These are phyloP conservation scores for Calycina herbarum DNA, from an alignment of 2,329 filamentous ascomycete species.

Conservation along the genomic window DNA sequence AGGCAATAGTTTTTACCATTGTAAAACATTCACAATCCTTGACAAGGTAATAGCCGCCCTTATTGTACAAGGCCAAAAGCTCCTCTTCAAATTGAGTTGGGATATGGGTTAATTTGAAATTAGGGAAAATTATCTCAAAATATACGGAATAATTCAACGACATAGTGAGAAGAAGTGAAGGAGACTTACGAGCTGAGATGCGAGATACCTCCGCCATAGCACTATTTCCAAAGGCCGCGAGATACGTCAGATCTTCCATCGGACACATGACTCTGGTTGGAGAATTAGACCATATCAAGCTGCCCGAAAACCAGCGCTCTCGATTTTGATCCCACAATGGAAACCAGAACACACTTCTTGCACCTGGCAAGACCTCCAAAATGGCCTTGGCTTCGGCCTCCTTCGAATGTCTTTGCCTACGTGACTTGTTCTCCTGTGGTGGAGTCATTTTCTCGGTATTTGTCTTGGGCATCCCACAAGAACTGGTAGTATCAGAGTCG, in stretches of 20 bases:
- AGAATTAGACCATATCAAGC: conserved; percentile 50
- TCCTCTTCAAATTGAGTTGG: no score
- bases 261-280: conserved; percentile 46
- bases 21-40: no score
- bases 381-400: conserved; percentile 38
- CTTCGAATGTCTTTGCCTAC: conserved; percentile 26
- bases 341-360: conserved; percentile 48
- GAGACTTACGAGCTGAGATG: conserved; percentile 36
- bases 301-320: conserved; percentile 50
- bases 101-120: no score
- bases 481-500: conserved; percentile 28
- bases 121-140: no score
- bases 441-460: not conserved
- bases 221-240: conserved; percentile 52
- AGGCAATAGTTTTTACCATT: no score
- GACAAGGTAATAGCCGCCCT: no score
- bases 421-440: conserved; percentile 16
- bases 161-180: not conserved
- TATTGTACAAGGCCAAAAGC: no score
- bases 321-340: conserved; percentile 49
- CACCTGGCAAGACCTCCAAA: conserved; percentile 42
- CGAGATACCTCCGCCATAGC: conserved; percentile 58
- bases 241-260: conserved; percentile 51
- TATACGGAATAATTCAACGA: not conserved
- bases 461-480: conserved; percentile 9